These are phyloP conservation scores for Hordeum pubiflorum DNA, from an alignment of 202 grass and related monocot genomes.

Conservation along the genomic window DNA sequence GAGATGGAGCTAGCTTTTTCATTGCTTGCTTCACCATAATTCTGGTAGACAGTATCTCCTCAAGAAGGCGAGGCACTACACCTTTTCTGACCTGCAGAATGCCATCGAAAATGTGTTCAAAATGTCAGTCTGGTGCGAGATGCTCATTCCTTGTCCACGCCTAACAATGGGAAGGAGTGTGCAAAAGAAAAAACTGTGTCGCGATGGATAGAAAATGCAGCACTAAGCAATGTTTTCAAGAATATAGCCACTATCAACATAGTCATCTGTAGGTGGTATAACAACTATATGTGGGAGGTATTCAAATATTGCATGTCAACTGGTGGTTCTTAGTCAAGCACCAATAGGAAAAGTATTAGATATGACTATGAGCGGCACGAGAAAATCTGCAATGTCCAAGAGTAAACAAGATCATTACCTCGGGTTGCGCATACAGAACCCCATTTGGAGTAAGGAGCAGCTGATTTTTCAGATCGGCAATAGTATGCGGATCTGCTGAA, in stretches of 20 bases:
- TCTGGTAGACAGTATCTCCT: slow-evolving; percentile 91
- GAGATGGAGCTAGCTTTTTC: slow-evolving; percentile 67
- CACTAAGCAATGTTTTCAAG: slow-evolving; percentile 9
- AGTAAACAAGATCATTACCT: slow-evolving; percentile 44
- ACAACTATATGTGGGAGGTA: slow-evolving; percentile 1
- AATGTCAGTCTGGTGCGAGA: slow-evolving; percentile 1
- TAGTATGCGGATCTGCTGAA: slow-evolving; percentile 48
- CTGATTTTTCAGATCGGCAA: slow-evolving; percentile 57
- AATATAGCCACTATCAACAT: slow-evolving; percentile 13
- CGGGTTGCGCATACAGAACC: slow-evolving; percentile 71
- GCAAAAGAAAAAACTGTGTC: background rate
- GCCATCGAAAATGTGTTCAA: slow-evolving; percentile 11
- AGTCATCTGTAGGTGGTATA: background rate
- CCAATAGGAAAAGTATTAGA: background rate
- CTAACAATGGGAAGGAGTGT: background rate
- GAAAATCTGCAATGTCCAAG: background rate
- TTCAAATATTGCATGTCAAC: background rate
- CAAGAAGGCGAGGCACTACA: slow-evolving; percentile 67
- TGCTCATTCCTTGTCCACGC: background rate
- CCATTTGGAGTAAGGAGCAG: slow-evolving; percentile 82
- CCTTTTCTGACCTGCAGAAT: slow-evolving; percentile 83
- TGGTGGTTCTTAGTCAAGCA: background rate
- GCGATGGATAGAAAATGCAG: slow-evolving; percentile 11
- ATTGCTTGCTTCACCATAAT: slow-evolving; percentile 94
- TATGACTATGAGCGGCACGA: background rate